Percentiles rank a stretch among this genome's conserved stretches.
Evolutionary conservation across 2,329 filamentous ascomycete genomes (phyloP).

Genomic region (Phialophora expanda): DNA sequence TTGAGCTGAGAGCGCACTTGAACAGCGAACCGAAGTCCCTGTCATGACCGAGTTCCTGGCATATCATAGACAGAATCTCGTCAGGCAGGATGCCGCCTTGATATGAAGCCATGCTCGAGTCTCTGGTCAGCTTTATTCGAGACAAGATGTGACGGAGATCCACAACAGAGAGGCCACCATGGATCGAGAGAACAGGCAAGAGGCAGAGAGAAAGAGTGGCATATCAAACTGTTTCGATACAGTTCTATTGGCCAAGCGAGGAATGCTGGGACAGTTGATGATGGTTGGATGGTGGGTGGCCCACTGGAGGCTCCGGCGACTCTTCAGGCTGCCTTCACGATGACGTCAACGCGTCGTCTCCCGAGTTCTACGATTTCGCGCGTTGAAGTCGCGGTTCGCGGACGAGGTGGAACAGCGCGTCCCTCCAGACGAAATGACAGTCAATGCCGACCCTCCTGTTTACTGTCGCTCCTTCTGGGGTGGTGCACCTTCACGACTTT

Average conservation of each 20-base stretch:
- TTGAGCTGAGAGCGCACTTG: constrained; percentile 62
- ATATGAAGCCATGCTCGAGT: constrained; percentile 25
- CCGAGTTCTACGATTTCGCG: not conserved
- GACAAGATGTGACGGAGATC: not conserved
- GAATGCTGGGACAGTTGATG: not conserved
- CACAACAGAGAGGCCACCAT: not conserved
- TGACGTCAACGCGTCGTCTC: constrained; percentile 9
- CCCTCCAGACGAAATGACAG: not conserved
- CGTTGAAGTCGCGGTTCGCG: not conserved
- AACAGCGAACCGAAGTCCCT: constrained; percentile 67
- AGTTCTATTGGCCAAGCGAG: not conserved
- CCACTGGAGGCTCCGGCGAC: not conserved
- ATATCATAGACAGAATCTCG: constrained; percentile 50
- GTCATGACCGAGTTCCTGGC: constrained; percentile 61
- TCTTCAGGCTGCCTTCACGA: not conserved
- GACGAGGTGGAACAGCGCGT: not conserved
- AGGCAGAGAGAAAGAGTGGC: not conserved
- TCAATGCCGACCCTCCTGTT: constrained; percentile 53
- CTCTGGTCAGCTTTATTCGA: not conserved
- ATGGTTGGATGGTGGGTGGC: constrained; percentile 1
- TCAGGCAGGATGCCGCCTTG: constrained; percentile 33
- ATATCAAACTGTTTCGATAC: not conserved
- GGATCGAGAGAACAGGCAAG: not conserved
- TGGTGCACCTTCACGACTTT: constrained; percentile 63
- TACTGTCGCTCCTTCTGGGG: constrained; percentile 61